These are phyloP conservation scores for Asterella californica DNA, from an alignment of 225 moss, liverwort and hornwort species.

Conservation along the genomic window DNA sequence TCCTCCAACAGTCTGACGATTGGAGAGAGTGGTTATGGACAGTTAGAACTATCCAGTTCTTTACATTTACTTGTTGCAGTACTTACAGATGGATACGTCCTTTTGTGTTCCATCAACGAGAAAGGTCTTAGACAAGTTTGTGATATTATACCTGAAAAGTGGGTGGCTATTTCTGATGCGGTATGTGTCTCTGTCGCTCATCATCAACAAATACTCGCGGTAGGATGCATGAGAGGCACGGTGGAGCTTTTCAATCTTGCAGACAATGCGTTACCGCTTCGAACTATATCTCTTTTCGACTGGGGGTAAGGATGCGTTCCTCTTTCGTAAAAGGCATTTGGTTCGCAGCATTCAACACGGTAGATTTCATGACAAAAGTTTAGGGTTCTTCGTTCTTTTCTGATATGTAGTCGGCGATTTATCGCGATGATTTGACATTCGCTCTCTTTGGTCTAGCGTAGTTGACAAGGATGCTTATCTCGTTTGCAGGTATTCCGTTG, in stretches of 20 bases:
- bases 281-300: constrained; percentile 89
- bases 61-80: constrained; percentile 80
- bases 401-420: neutral
- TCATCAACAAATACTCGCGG: constrained; percentile 82
- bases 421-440: neutral
- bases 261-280: constrained; percentile 77
- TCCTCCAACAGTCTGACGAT: constrained; percentile 48
- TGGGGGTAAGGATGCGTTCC: constrained; percentile 67
- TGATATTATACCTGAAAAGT: constrained; percentile 82
- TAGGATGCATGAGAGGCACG: constrained; percentile 86
- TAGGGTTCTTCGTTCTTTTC: neutral
- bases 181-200: constrained; percentile 89
- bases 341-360: neutral
- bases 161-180: constrained; percentile 91
- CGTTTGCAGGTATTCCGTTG: constrained; percentile 73
- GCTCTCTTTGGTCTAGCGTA: neutral
- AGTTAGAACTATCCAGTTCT: constrained; percentile 65
- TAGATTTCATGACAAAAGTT: neutral
- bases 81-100: constrained; percentile 77
- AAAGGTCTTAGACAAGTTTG: constrained; percentile 73
- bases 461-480: neutral
- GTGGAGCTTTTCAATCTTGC: constrained; percentile 94
- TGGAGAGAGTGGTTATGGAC: constrained; percentile 61
- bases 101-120: constrained; percentile 71
- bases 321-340: neutral